phyloP scores from a whole-genome alignment of 441 rosid genomes.

The Arabidopsis lyrata region DNA sequence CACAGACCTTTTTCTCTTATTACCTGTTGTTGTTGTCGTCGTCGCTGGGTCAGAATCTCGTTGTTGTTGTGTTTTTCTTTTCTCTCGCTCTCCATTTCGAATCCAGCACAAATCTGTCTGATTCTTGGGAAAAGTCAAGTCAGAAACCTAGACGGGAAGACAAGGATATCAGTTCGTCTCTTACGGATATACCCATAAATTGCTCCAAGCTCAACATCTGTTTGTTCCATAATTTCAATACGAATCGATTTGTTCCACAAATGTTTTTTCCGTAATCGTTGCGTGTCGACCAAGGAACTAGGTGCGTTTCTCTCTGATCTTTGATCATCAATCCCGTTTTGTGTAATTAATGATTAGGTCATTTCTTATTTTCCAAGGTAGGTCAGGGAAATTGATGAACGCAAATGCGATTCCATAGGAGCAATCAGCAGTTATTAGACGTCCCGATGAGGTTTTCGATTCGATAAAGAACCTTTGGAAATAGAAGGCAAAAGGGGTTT shows the following conservation, averaged over 20 bases:
- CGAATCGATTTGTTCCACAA: neutral
- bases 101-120: constrained; percentile 27
- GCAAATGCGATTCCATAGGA: constrained; percentile 7
- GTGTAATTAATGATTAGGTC: neutral
- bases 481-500: constrained; percentile 27
- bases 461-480: neutral
- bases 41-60: constrained; percentile 27
- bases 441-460: constrained; percentile 8
- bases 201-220: constrained; percentile 5
- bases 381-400: neutral
- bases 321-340: neutral
- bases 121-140: constrained; percentile 13
- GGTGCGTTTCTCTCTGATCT: constrained; percentile 30
- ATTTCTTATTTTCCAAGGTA: neutral
- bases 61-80: neutral
- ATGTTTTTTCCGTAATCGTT: neutral
- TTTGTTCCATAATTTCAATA: neutral
- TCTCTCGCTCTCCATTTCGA: neutral
- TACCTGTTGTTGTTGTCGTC: constrained; percentile 4
- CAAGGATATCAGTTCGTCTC: constrained; percentile 1
- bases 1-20: constrained; percentile 25
- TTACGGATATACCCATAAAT: neutral
- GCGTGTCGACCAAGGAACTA: constrained; percentile 40
- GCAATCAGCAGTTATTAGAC: constrained; percentile 12
- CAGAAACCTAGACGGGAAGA: constrained; percentile 27